Percentiles rank a stretch among this genome's conserved stretches.
These are phyloP conservation scores for Nyssa sinensis DNA, from an alignment of 148 eudicot species.

Conservation along the genomic window DNA sequence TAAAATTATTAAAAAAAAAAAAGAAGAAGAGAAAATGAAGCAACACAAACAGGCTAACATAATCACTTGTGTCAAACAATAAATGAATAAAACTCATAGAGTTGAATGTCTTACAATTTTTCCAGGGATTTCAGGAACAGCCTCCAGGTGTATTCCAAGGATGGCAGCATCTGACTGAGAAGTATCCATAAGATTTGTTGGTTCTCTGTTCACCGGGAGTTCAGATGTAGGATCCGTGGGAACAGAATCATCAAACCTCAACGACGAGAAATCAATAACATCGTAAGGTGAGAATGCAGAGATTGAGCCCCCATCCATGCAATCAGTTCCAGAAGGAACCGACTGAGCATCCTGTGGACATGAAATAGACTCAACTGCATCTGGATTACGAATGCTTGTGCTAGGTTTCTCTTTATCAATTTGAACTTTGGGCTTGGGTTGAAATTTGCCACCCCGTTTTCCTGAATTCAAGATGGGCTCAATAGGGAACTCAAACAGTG, in stretches of 20 bases:
- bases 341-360: slow-evolving; percentile 16
- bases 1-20: neutral
- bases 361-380: slow-evolving; percentile 25
- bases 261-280: slow-evolving; percentile 26
- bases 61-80: neutral
- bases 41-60: neutral
- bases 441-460: slow-evolving; percentile 40
- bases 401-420: slow-evolving; percentile 15
- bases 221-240: slow-evolving; percentile 30
- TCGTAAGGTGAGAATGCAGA: slow-evolving; percentile 28
- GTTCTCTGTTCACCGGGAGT: slow-evolving; percentile 26
- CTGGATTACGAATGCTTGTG: slow-evolving; percentile 6
- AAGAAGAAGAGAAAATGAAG: neutral
- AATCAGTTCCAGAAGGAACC: slow-evolving; percentile 34
- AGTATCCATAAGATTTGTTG: slow-evolving; percentile 13
- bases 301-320: slow-evolving; percentile 21
- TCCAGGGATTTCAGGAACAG: slow-evolving; percentile 22
- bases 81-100: neutral
- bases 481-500: neutral
- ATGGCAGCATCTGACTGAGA: slow-evolving; percentile 23
- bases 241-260: slow-evolving; percentile 29
- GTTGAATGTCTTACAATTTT: slow-evolving; percentile 24
- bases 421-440: slow-evolving; percentile 59
- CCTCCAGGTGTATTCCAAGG: slow-evolving; percentile 10
- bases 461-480: slow-evolving; percentile 34